phyloP scores from a whole-genome alignment of 768 basidiomycete genomes.

The Mycena rosella region DNA sequence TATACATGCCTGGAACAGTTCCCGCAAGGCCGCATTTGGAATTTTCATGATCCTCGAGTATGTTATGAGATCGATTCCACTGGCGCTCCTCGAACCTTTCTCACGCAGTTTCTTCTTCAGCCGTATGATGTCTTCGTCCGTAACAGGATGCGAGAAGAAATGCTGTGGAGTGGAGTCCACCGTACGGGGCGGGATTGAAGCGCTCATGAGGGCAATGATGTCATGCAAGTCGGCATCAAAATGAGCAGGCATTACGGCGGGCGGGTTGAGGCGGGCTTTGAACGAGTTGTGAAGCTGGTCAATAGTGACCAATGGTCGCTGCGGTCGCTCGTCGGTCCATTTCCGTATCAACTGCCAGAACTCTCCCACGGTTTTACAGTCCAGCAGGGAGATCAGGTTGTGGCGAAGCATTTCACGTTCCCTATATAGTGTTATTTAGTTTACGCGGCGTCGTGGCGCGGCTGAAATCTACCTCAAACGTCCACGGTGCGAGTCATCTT shows the following conservation, averaged over 20 bases:
- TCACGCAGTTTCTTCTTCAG: slow-evolving; percentile 2
- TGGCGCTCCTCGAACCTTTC: background rate
- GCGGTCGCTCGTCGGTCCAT: slow-evolving; percentile 11
- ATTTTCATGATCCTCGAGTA: slow-evolving; percentile 13
- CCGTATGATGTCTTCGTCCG: background rate
- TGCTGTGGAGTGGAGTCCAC: background rate
- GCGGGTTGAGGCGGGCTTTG: slow-evolving; percentile 16
- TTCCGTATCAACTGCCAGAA: slow-evolving; percentile 9
- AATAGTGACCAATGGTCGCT: background rate
- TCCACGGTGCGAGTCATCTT: too few relatives aligned
- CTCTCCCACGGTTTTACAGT: background rate
- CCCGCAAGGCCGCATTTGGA: slow-evolving; percentile 5
- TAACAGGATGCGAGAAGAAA: slow-evolving; percentile 15
- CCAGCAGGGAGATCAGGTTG: slow-evolving; percentile 1
- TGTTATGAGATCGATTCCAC: slow-evolving; percentile 11
- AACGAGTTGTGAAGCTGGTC: slow-evolving; percentile 8
- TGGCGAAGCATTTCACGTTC: background rate
- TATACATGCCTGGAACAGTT: background rate
- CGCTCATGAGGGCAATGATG: background rate
- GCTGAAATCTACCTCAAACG: too few relatives aligned
- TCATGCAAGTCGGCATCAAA: slow-evolving; percentile 12
- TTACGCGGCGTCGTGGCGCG: too few relatives aligned
- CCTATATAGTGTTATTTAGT: too few relatives aligned
- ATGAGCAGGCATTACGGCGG: background rate
- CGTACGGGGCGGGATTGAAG: slow-evolving; percentile 5